Conservation (phyloP, 75 land plant species). For the Selaginella tamariscina region DNA sequence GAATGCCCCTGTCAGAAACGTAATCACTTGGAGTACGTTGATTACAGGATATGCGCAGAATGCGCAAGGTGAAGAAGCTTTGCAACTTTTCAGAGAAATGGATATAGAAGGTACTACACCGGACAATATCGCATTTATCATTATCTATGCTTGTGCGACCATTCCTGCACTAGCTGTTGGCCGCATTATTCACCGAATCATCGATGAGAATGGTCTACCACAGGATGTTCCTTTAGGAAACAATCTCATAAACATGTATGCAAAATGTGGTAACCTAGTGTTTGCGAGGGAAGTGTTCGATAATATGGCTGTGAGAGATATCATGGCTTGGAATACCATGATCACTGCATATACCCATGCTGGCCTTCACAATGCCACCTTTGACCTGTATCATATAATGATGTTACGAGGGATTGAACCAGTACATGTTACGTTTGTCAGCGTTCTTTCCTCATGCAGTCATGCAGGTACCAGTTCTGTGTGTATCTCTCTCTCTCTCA, state of each 20-base stretch:
- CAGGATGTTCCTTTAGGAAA: slow-evolving; percentile 13
- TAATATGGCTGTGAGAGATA: slow-evolving; percentile 1
- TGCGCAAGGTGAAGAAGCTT: neutral
- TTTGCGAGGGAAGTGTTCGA: slow-evolving; percentile 21
- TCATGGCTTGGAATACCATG: slow-evolving; percentile 27
- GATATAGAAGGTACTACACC: neutral
- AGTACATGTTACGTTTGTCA: slow-evolving; percentile 19
- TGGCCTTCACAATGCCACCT: no score
- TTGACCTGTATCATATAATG: no score
- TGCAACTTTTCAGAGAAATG: slow-evolving; percentile 2
- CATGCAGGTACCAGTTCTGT: no score
- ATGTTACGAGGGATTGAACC: neutral
- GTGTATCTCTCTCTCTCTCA: no score
- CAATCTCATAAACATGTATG: slow-evolving; percentile 23
- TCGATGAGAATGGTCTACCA: neutral
- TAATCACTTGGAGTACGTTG: neutral
- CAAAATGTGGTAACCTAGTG: slow-evolving; percentile 19
- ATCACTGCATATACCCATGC: neutral
- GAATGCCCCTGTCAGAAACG: neutral
- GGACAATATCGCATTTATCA: neutral
- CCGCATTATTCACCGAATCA: neutral
- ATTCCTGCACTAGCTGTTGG: neutral
- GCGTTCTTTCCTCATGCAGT: slow-evolving; percentile 30
- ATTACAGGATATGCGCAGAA: neutral
- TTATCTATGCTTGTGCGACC: neutral